Evolutionary conservation across 192 early-diverging fungal genomes (phyloP), one percentile per base, ranked within the genome.

Genomic region (Globomyces pollinis-pini): DNA sequence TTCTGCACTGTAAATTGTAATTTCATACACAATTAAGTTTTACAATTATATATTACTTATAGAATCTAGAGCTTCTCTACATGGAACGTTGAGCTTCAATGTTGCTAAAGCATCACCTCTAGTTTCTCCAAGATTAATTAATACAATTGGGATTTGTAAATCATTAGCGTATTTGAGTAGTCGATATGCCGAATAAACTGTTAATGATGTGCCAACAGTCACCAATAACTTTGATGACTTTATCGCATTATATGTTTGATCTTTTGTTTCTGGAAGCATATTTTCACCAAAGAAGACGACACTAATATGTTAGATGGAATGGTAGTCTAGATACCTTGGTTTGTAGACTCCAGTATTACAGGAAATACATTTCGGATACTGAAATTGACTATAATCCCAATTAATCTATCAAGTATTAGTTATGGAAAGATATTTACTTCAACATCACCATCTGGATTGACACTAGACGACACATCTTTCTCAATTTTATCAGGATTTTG

Each of bases 241-340:
- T 4, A 94, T 70, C 58, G 86, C 73, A 12, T 73, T 29, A 38
- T 73, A 76, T 6, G 90, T 73, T 44, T 38, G 33, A 31, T 77
- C 65, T 24, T 83, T 80, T n/a, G 84, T 73, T 0, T 55, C 24
- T 13, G 43, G 35, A 0, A 70, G 66, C 36, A 94, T 86, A 60
- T 89, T 93, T 59, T 90, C 93, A 9, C 91, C 91, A 77, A 95
- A 95, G 55, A 94, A 94, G 8, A 94, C 80, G 15, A 94, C 87
- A 1, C 44, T 47, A 47, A 21, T 0, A 47, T 21, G 6, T 15
- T 11, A n/a, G n/a, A n/a, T n/a, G n/a, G n/a, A n/a, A n/a, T n/a
- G n/a, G n/a, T n/a, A 6, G 2, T 15, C 23, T 4, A 26, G 28
- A 12, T 47, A 47, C 44, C 75, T 64, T 21, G 76, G 76, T 45